These are phyloP conservation scores for Cyberlindnera misumaiensis DNA, from an alignment of 805 yeast species.

Conservation along the genomic window DNA sequence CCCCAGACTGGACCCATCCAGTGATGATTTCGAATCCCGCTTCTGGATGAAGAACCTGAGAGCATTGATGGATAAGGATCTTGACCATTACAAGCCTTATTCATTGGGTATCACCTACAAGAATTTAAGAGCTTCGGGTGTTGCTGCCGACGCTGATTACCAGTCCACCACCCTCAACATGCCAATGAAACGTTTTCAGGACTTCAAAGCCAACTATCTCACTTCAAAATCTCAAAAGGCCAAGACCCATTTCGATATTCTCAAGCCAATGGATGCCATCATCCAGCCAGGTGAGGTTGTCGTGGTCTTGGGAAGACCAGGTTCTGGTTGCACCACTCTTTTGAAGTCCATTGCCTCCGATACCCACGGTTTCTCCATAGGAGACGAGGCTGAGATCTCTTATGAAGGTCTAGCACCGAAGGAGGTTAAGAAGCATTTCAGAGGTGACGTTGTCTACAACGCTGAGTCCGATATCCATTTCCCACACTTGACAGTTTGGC, in stretches of 20 bases:
- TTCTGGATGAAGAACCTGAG: constrained; percentile 61
- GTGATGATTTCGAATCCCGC: constrained; percentile 46
- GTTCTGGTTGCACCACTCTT: constrained; percentile 63
- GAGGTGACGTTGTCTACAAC: constrained; percentile 60
- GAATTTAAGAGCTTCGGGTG: constrained; percentile 55
- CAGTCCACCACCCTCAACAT: constrained; percentile 52
- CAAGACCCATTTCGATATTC: constrained; percentile 34
- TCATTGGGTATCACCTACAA: constrained; percentile 53
- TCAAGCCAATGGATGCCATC: constrained; percentile 50
- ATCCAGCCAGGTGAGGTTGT: constrained; percentile 59
- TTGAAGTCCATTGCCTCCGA: constrained; percentile 49
- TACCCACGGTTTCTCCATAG: constrained; percentile 49
- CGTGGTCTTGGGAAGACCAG: constrained; percentile 76
- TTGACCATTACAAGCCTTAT: constrained; percentile 52
- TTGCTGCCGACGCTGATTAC: constrained; percentile 54
- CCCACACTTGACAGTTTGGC: constrained; percentile 56
- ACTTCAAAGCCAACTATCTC: constrained; percentile 10
- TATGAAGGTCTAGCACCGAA: constrained; percentile 42
- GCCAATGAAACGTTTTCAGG: constrained; percentile 21
- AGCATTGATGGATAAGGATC: constrained; percentile 44
- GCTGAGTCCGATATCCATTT: constrained; percentile 62
- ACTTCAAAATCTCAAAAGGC: constrained; percentile 18
- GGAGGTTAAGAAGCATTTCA: constrained; percentile 39
- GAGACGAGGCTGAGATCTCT: constrained; percentile 36
- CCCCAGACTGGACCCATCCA: constrained; percentile 50